Evolutionary conservation across 2,329 filamentous ascomycete species (phyloP), one percentile per base, ranked within the genome.

Genomic region (Epichloe glyceriae): DNA sequence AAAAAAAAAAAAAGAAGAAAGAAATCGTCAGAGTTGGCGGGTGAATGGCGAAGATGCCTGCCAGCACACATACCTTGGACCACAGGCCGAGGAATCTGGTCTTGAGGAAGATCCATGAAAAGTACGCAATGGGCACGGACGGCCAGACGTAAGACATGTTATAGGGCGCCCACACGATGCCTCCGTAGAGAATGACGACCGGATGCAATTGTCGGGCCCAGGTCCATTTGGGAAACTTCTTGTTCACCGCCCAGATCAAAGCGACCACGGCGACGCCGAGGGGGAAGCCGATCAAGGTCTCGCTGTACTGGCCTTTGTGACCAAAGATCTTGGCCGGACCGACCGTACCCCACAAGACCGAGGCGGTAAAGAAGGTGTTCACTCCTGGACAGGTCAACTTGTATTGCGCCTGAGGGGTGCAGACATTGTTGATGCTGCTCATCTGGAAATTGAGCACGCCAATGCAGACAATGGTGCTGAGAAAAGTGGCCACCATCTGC

Each of bases 291-390:
- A 73, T 57, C 33, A 78, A 60, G 0, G 73, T 69, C 46, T 69
- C 62, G 3, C 67, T 70, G 61, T 79, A 79, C 50, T 71, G 68
- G 7, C 73, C 72, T 10, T 69, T 61, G 19, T 63, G 62, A 3
- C 75, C 74, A 54, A 74, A 79, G 33, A 78, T 68, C 59, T 72
- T 73, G 52, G 64, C 64, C 0, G 74, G 73, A 0, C 75, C 74
- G 38, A 79, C 70, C 1, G 73, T 75, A 22, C 75, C 76, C 74
- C 75, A 79, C 4, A 79, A 65, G 0, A 79, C 70, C 0, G 74
- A 72, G 1, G 76, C 74, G 0, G 75, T 79, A 61, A 78, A 80
- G 61, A 78, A 78, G 4, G 73, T 75, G 59, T 75, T 76, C 56
- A 75, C 70, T 14, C 70, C 70, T 12, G 73, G 74, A 57, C 76